These are phyloP conservation scores for Clavariopsis aquatica DNA, from an alignment of 495 filamentous ascomycete genomes.

Conservation along the genomic window DNA sequence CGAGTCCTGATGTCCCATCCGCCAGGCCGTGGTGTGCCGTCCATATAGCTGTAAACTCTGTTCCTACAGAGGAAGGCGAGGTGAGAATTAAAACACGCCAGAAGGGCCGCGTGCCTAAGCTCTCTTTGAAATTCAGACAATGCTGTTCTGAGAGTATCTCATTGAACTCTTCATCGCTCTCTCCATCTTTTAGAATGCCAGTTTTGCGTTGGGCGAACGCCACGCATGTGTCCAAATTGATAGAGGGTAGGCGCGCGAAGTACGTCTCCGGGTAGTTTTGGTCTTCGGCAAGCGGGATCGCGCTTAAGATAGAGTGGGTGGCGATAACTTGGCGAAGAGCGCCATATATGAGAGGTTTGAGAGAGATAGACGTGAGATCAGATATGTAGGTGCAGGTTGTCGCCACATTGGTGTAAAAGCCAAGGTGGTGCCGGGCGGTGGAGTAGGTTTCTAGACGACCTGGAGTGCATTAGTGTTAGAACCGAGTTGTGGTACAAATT, in stretches of 20 bases:
- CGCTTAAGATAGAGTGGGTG: conserved; percentile 50
- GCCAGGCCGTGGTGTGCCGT: conserved; percentile 30
- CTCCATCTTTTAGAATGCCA: conserved; percentile 17
- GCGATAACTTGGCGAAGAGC: conserved; percentile 47
- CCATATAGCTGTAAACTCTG: conserved; percentile 33
- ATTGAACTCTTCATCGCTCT: conserved; percentile 44
- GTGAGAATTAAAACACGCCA: conserved; percentile 49
- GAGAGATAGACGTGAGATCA: background rate
- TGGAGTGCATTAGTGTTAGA: conserved; percentile 23
- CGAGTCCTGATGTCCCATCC: conserved; percentile 44
- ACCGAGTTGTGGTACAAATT: background rate
- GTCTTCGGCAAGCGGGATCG: conserved; percentile 48
- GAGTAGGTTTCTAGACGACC: conserved; percentile 51
- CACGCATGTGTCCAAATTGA: conserved; percentile 48
- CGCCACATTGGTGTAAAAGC: conserved; percentile 52
- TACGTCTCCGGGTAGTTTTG: conserved; percentile 45
- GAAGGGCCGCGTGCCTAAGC: conserved; percentile 42
- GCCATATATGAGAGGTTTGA: conserved; percentile 46
- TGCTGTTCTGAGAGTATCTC: conserved; percentile 47
- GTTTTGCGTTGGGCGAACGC: conserved; percentile 41
- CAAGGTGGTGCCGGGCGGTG: conserved; percentile 48
- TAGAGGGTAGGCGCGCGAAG: conserved; percentile 50
- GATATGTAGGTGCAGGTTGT: conserved; percentile 48
- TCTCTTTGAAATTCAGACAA: conserved; percentile 33
- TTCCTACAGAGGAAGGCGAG: background rate